phyloP scores from a whole-genome alignment of 176 grass and related monocot genomes.

The Triticum timopheevii region DNA sequence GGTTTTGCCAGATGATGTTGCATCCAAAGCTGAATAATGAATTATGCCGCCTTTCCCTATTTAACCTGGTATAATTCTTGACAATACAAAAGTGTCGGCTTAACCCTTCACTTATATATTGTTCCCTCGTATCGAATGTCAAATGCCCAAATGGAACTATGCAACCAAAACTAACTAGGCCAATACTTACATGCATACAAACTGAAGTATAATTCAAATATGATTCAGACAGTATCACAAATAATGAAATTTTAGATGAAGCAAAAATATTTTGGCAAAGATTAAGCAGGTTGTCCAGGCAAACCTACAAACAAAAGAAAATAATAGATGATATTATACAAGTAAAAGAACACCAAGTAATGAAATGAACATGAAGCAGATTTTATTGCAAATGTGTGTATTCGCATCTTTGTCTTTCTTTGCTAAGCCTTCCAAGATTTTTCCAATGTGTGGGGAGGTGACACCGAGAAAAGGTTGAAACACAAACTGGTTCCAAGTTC shows the following conservation, averaged over 20 bases:
- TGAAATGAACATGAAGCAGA: background rate
- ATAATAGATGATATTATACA: background rate
- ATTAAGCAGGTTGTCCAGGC: constrained; percentile 56
- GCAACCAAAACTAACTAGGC: background rate
- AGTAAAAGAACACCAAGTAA: constrained; percentile 21
- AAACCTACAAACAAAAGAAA: constrained; percentile 54
- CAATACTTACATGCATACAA: constrained; percentile 21
- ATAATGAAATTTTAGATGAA: constrained; percentile 50
- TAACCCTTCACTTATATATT: background rate
- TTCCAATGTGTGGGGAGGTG: constrained; percentile 67
- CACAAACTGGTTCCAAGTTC: constrained; percentile 55
- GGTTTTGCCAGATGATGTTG: no score
- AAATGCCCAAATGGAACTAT: background rate
- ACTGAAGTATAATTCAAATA: constrained; percentile 11
- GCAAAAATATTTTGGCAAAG: constrained; percentile 67
- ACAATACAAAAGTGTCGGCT: constrained; percentile 24
- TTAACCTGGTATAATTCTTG: constrained; percentile 25
- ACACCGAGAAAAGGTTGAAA: constrained; percentile 62
- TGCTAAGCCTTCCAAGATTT: constrained; percentile 35
- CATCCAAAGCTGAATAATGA: no score
- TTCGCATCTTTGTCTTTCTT: constrained; percentile 56
- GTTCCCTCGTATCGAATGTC: constrained; percentile 43
- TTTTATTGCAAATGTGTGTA: constrained; percentile 43
- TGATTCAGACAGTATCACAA: constrained; percentile 50
- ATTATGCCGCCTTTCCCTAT: no score